These are phyloP conservation scores for Mycosphaerelloides madeirae DNA, from an alignment of 2,329 filamentous ascomycete species.

Conservation along the genomic window DNA sequence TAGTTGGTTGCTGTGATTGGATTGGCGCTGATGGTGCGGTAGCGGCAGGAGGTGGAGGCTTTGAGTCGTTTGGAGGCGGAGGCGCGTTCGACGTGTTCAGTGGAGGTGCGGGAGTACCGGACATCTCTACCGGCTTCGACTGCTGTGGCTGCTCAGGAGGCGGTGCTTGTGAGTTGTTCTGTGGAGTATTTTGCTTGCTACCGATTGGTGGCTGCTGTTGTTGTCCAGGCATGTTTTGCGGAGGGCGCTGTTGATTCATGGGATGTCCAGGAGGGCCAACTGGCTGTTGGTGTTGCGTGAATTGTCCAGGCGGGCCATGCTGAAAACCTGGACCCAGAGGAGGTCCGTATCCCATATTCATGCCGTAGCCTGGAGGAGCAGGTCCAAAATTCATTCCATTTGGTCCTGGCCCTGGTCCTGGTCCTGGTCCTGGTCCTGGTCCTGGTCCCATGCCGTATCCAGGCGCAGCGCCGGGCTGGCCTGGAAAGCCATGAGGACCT, in stretches of 20 bases:
- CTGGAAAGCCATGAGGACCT: slow-evolving; percentile 43
- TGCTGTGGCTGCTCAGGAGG: slow-evolving; percentile 17
- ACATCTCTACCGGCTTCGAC: slow-evolving; percentile 32
- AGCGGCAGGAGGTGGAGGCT: slow-evolving; percentile 58
- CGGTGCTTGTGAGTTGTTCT: slow-evolving; percentile 23
- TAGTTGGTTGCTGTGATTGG: slow-evolving; percentile 32
- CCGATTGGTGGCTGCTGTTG: slow-evolving; percentile 37
- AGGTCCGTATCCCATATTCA: slow-evolving; percentile 43
- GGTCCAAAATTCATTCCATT: slow-evolving; percentile 26
- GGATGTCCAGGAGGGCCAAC: slow-evolving; percentile 47
- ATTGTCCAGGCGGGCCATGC: slow-evolving; percentile 50
- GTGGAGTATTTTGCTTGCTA: slow-evolving; percentile 34
- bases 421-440: slow-evolving; percentile 39
- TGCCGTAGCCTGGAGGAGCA: slow-evolving; percentile 44
- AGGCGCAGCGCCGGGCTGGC: slow-evolving; percentile 46
- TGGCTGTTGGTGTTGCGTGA: slow-evolving; percentile 37
- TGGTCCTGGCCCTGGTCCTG: slow-evolving; percentile 43
- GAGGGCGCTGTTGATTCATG: slow-evolving; percentile 34
- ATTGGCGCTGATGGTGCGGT: slow-evolving; percentile 47
- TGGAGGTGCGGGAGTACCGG: slow-evolving; percentile 42
- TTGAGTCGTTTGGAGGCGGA: slow-evolving; percentile 63
- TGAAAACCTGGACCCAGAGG: slow-evolving; percentile 40
- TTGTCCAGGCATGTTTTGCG: slow-evolving; percentile 45
- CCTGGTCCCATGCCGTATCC: slow-evolving; percentile 60
- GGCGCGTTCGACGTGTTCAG: slow-evolving; percentile 45